Base-by-base conservation (phyloP, 768 basidiomycete species). In the Dentipellis fragilis region DNA sequence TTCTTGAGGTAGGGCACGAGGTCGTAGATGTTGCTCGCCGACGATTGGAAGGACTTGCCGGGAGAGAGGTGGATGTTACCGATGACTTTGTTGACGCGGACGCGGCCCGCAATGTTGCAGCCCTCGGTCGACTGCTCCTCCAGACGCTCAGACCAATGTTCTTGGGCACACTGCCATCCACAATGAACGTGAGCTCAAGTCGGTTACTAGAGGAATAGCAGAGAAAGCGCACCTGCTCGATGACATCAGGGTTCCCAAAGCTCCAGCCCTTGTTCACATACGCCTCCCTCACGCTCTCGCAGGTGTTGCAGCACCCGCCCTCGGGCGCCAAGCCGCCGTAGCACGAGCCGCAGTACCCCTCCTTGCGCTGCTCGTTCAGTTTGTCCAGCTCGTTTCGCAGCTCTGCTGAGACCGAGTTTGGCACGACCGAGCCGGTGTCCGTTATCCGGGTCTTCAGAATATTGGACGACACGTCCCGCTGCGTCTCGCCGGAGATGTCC, bases 401-500 rank as follows among this genome's bases (percentile, higher is more conserved):
- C 42, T 91, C 89, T 49, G 76, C 73, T 58, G 67, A 76, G 55
- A 73, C 67, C 12, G 78, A 72, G 58, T 77, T 77, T 23, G 81
- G 73, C 23, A 96, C 78, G n/a, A 72, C 68, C 4, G 65, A 64
- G 2, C 93, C 91, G 3, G 71, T 60, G 17, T 73, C 66, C 58
- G 84, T 78, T 34, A 97, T 71, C 12, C 96, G 82, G 11, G 81
- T 85, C 69, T 97, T 97, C 55, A 85, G 64, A 54, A 98, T 79
- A 64, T 91, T 92, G 68, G 97, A 94, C 8, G 92, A 80, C 50
- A 97, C 67, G 65, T 97, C 92, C 57, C 87, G 79, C 68, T 97
- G 95, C 29, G 87, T 83, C 75, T 97, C 96, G 23, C 96, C 96
- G 57, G 89, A 91, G 57, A 99, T 96, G 66, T 99, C 96, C 90